Conservation (phyloP, 164 flowering plant species). For the Pachysandra terminalis region DNA sequence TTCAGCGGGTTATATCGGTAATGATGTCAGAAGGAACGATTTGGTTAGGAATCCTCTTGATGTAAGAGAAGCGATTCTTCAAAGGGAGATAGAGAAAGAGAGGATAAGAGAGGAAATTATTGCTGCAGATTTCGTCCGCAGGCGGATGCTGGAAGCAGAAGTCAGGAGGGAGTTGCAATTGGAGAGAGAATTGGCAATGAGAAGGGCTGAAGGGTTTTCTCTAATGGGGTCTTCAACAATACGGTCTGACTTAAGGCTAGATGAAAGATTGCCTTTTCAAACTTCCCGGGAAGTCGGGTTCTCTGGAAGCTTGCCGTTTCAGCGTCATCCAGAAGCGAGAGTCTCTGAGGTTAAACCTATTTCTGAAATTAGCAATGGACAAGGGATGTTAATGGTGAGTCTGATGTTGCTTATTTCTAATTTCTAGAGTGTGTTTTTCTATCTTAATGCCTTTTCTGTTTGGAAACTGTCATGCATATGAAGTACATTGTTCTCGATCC, state of each 20-base stretch:
- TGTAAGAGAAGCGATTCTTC: conserved; percentile 16
- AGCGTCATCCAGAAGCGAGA: not conserved
- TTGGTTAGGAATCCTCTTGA: not conserved
- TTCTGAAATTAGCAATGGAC: conserved; percentile 1
- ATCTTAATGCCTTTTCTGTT: too few relatives aligned
- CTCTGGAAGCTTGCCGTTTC: not conserved
- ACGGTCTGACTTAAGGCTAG: conserved; percentile 8
- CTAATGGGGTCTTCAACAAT: not conserved
- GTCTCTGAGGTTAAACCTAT: not conserved
- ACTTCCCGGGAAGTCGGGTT: not conserved
- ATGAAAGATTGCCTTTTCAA: not conserved
- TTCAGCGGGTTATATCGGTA: conserved; percentile 5
- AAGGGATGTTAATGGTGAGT: conserved; percentile 2
- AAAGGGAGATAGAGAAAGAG: conserved; percentile 30
- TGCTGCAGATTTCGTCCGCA: conserved; percentile 20
- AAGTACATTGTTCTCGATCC: too few relatives aligned
- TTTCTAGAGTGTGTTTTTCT: too few relatives aligned
- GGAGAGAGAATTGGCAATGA: conserved; percentile 25
- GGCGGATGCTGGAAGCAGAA: conserved; percentile 32
- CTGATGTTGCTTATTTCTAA: not conserved
- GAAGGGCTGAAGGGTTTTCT: conserved; percentile 14
- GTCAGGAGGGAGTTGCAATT: conserved; percentile 31
- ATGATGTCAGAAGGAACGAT: not conserved
- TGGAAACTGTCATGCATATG: too few relatives aligned
- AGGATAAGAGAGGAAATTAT: conserved; percentile 32